Percentiles rank a stretch among this genome's conserved stretches.
Conservation (phyloP, 2,329 filamentous ascomycete genomes). For the Botrytis byssoidea region DNA sequence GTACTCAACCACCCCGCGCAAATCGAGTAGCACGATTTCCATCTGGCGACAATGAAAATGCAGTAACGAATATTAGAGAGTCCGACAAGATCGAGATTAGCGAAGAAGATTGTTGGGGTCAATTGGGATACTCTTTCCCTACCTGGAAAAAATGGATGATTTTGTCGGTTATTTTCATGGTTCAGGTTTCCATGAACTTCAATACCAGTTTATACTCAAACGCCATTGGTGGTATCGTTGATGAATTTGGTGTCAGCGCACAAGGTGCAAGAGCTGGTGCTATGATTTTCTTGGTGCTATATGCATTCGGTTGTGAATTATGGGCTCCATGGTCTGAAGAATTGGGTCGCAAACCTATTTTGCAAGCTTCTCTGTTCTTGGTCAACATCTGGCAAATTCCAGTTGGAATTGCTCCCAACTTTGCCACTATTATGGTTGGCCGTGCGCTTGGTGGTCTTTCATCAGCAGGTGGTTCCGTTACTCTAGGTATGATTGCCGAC, state of each 20-base stretch:
- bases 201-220: constrained; percentile 75
- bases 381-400: constrained; percentile 77
- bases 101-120: constrained; percentile 61
- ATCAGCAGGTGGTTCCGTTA: constrained; percentile 71
- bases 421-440: constrained; percentile 67
- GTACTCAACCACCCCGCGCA: background rate
- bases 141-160: constrained; percentile 67
- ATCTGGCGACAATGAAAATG: background rate
- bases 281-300: constrained; percentile 74
- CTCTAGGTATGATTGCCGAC: constrained; percentile 72
- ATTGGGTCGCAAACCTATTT: constrained; percentile 71
- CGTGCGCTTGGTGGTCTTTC: constrained; percentile 68
- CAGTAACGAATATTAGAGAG: background rate
- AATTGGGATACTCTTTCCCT: constrained; percentile 63
- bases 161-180: constrained; percentile 68
- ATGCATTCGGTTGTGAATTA: constrained; percentile 83
- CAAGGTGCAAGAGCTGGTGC: constrained; percentile 72
- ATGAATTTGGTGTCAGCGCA: constrained; percentile 65
- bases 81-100: constrained; percentile 43
- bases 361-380: constrained; percentile 70
- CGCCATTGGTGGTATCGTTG: constrained; percentile 60
- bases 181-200: constrained; percentile 77
- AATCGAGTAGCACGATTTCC: constrained; percentile 1
- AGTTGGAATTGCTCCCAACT: constrained; percentile 71
- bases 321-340: constrained; percentile 90